A percentile compares a stretch with the other conserved stretches of the same genome.
These are phyloP conservation scores for Malassezia sympodialis DNA, from an alignment of 1,284 basidiomycete species.

Conservation along the genomic window DNA sequence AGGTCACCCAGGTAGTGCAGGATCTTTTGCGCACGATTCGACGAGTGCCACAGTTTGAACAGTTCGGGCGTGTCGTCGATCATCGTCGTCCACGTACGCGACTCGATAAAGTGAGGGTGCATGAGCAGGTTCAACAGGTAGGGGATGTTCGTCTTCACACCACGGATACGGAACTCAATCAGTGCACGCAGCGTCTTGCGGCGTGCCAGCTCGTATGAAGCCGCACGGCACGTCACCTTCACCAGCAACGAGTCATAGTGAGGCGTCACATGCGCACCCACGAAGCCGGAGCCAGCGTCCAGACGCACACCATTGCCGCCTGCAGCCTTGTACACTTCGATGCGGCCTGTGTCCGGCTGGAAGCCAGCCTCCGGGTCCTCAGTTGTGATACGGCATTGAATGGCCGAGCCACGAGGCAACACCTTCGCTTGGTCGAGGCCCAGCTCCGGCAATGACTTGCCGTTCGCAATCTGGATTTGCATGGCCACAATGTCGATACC, in stretches of 20 bases:
- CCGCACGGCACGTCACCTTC: constrained; percentile 89
- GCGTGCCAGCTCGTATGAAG: constrained; percentile 94
- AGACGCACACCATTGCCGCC: constrained; percentile 97
- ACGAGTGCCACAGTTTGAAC: constrained; percentile 93
- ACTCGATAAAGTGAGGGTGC: constrained; percentile 91
- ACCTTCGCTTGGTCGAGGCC: constrained; percentile 95
- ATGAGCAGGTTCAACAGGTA: constrained; percentile 97
- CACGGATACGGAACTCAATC: constrained; percentile 98
- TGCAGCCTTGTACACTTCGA: constrained; percentile 95
- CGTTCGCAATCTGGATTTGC: constrained; percentile 96
- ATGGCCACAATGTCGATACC: constrained; percentile 97
- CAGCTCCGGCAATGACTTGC: constrained; percentile 86
- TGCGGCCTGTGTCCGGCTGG: constrained; percentile 98
- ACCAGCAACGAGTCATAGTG: constrained; percentile 98
- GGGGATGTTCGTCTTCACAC: constrained; percentile 93
- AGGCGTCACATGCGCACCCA: constrained; percentile 97
- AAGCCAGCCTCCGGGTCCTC: constrained; percentile 83
- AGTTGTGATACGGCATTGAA: constrained; percentile 98
- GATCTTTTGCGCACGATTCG: constrained; percentile 96
- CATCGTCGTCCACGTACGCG: constrained; percentile 76
- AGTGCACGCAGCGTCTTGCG: constrained; percentile 98
- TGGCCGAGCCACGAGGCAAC: constrained; percentile 89
- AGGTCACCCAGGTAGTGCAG: constrained; percentile 94
- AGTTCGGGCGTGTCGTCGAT: constrained; percentile 98
- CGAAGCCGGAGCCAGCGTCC: constrained; percentile 93